Evolutionary conservation across 805 yeast species (phyloP).

Genomic region (Metschnikowia proteae): DNA sequence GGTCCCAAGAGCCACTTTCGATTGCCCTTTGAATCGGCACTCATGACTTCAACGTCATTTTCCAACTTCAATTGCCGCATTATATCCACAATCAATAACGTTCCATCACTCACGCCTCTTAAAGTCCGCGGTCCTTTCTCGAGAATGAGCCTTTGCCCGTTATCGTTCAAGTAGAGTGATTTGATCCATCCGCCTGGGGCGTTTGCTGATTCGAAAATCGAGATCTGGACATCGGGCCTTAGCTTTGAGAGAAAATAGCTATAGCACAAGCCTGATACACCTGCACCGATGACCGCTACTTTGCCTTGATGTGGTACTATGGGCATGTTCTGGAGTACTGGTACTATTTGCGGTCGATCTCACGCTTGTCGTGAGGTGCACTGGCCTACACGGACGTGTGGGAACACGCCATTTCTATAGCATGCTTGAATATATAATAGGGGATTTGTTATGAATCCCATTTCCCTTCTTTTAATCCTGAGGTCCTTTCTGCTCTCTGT

Average conservation of each 20-base stretch:
- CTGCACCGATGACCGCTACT: constrained; percentile 81
- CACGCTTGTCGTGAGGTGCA: constrained; percentile 1
- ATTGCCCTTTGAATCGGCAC: constrained; percentile 58
- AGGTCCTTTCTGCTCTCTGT: background rate
- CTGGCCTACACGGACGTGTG: background rate
- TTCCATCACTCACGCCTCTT: constrained; percentile 78
- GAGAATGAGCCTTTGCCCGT: constrained; percentile 32
- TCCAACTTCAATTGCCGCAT: constrained; percentile 45
- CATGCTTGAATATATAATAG: no score
- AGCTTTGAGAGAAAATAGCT: constrained; percentile 62
- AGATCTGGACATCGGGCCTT: constrained; percentile 73
- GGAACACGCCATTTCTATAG: background rate
- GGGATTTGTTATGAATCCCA: background rate
- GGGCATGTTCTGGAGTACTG: constrained; percentile 11
- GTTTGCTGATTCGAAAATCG: constrained; percentile 52
- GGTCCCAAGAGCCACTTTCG: constrained; percentile 59
- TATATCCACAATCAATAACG: constrained; percentile 62
- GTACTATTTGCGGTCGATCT: background rate
- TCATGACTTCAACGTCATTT: constrained; percentile 56
- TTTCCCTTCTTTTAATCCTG: background rate
- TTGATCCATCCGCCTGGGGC: constrained; percentile 80
- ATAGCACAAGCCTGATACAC: constrained; percentile 79
- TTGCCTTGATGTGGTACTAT: constrained; percentile 30
- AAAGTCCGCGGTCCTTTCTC: constrained; percentile 93
- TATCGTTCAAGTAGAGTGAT: constrained; percentile 38